Conservation (phyloP, 129 eudicot species). For the Flaveria trinervia region DNA sequence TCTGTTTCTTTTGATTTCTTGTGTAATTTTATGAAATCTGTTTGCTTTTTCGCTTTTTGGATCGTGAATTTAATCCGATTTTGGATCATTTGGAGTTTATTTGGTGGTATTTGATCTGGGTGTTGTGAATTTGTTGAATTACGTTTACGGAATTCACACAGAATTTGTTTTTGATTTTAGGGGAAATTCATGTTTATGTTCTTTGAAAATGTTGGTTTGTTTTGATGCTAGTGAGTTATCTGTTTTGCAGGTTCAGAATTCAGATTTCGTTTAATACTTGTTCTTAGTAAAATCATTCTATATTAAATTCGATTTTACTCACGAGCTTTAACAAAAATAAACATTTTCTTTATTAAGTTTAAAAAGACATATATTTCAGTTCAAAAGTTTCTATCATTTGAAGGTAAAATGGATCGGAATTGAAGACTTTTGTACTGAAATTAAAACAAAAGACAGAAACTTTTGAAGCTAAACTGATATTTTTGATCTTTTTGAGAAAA, state of each 20-base stretch:
- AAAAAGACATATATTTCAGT: no score
- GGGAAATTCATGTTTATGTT: neutral
- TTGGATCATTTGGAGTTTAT: slow-evolving; percentile 10
- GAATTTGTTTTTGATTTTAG: neutral
- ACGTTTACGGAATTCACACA: neutral
- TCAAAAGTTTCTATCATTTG: no score
- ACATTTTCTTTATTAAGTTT: no score
- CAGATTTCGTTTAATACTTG: neutral
- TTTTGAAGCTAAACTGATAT: no score
- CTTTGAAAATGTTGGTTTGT: no score
- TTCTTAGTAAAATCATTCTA: neutral
- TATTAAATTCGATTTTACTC: no score
- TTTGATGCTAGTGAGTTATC: no score
- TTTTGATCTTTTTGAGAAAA: no score
- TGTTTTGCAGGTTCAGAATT: slow-evolving; percentile 5
- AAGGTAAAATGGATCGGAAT: no score
- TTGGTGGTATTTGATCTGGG: slow-evolving; percentile 2
- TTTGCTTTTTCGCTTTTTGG: neutral
- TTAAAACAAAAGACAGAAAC: no score
- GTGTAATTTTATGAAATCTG: neutral
- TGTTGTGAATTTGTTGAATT: slow-evolving; percentile 6
- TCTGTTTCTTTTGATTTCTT: neutral
- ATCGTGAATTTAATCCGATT: slow-evolving; percentile 20
- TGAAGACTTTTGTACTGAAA: no score
- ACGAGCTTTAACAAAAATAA: no score